Conservation (phyloP, 208 protist genomes). For the Leishmania major region DNA sequence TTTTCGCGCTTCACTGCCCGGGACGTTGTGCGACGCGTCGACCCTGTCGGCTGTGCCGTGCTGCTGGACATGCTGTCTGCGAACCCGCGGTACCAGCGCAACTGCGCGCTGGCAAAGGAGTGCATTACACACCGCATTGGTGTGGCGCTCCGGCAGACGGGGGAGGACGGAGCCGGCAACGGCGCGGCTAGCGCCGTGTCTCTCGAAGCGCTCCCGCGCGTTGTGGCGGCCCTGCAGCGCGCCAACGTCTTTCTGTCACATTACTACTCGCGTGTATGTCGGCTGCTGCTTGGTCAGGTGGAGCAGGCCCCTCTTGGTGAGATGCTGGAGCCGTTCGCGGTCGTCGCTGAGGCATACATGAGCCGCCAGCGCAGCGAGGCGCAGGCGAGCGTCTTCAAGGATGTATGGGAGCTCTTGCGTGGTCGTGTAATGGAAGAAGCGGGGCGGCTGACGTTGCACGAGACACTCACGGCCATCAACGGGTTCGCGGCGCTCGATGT, state of each 20-base stretch:
- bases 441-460: constrained; percentile 18
- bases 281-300: constrained; percentile 67
- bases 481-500: constrained; percentile 78
- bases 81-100: constrained; percentile 31
- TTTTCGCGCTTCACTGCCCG: constrained; percentile 75
- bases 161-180: constrained; percentile 5
- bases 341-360: constrained; percentile 69
- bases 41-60: constrained; percentile 38
- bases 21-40: constrained; percentile 59
- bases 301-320: constrained; percentile 41
- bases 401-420: constrained; percentile 83
- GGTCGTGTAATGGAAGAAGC: constrained; percentile 53
- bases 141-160: constrained; percentile 20
- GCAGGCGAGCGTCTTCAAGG: constrained; percentile 59
- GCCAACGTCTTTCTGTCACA: constrained; percentile 60
- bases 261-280: constrained; percentile 76
- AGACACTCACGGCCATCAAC: constrained; percentile 61
- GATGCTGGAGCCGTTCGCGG: constrained; percentile 63
- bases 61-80: constrained; percentile 52
- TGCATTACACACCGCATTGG: constrained; percentile 41
- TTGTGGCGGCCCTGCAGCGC: constrained; percentile 49
- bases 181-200: constrained; percentile 3
- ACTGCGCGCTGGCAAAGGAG: constrained; percentile 43
- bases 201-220: constrained; percentile 36
- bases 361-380: constrained; percentile 45